phyloP scores from a whole-genome alignment of 352 stramenopile genomes.

The Phytophthora palmivora region DNA sequence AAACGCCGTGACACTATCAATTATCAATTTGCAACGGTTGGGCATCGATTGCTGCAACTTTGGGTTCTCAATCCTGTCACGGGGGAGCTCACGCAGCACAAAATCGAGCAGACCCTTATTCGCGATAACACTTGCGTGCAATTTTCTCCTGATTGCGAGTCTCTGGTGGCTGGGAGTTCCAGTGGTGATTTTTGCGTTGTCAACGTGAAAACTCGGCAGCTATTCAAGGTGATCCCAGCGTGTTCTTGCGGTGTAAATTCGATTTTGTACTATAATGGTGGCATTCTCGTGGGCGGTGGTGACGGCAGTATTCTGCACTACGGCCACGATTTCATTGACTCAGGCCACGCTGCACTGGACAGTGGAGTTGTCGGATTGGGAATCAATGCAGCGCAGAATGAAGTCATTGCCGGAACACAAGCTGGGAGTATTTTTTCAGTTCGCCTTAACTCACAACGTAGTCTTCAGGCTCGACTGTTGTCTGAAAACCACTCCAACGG shows the following conservation, averaged over 20 bases:
- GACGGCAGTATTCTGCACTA: conserved; percentile 90
- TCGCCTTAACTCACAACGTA: conserved; percentile 38
- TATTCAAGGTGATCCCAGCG: conserved; percentile 75
- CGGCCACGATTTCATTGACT: conserved; percentile 76
- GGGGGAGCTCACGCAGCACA: conserved; percentile 74
- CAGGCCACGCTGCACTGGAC: conserved; percentile 70
- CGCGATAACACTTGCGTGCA: conserved; percentile 86
- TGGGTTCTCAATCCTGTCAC: conserved; percentile 90
- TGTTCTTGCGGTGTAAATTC: conserved; percentile 85
- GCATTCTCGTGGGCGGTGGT: conserved; percentile 81
- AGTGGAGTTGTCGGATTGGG: conserved; percentile 63
- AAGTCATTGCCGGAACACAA: conserved; percentile 80
- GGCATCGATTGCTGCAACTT: conserved; percentile 72
- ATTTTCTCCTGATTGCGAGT: conserved; percentile 86
- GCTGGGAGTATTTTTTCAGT: conserved; percentile 82
- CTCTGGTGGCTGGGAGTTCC: conserved; percentile 83
- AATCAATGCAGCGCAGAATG: conserved; percentile 67
- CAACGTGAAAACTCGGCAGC: conserved; percentile 72
- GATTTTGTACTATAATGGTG: conserved; percentile 53
- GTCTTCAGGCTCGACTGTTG: conserved; percentile 29
- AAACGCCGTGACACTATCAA: conserved; percentile 89
- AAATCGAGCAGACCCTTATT: conserved; percentile 80
- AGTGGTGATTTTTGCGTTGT: conserved; percentile 90
- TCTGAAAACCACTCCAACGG: conserved; percentile 84
- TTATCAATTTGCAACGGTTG: conserved; percentile 91